Evolutionary conservation across 805 yeast genomes (phyloP), one percentile per base, ranked within the genome.

Genomic region (Wickerhamomyces chambardii): DNA sequence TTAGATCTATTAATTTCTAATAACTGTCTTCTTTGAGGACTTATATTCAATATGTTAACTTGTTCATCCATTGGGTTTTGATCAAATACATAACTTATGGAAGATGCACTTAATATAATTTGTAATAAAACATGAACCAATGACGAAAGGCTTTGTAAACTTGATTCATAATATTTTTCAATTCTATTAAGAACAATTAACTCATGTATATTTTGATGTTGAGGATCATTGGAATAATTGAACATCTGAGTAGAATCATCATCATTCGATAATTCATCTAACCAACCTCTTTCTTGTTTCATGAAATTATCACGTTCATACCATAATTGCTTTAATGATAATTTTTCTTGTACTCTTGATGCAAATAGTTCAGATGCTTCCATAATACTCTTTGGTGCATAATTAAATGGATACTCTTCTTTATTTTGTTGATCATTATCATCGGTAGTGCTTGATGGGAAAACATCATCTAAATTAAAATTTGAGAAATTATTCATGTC

Each of bases 321-420:
- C 76, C 87, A 78, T 30, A 89, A 56, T 48, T 89, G 87, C 39
- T 74, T 68, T 14, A 75, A 64, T n/a, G 78, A 70, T 36, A 84
- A 70, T 32, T 83, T 78, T 17, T 81, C 80, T 37, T 74, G 66
- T 2, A 84, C 69, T 14, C 82, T 73, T 10, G 71, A 59, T 21
- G 70, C 66, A 41, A 85, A 70, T 8, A 90, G 69, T 12, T 71
- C 70, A 17, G 84, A 68, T 0, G 96, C 96, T 52, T 90, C 95
- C 31, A 70, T 63, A 21, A 89, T 76, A 41, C 95, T 86, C 28
- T 60, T 68, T 0, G 97, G 97, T 0, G 78, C 75, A 12, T 38
- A 42, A 5, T 37, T 41, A 2, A 26, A n/a, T 1, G 34, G 36
- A 6, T 11, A 11, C 12, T 24, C 12, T 11, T 11, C 15, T 14